A percentile compares a stretch with the other conserved stretches of the same genome.
Conservation (phyloP, 257 asterid genomes). For the Vinca minor region DNA sequence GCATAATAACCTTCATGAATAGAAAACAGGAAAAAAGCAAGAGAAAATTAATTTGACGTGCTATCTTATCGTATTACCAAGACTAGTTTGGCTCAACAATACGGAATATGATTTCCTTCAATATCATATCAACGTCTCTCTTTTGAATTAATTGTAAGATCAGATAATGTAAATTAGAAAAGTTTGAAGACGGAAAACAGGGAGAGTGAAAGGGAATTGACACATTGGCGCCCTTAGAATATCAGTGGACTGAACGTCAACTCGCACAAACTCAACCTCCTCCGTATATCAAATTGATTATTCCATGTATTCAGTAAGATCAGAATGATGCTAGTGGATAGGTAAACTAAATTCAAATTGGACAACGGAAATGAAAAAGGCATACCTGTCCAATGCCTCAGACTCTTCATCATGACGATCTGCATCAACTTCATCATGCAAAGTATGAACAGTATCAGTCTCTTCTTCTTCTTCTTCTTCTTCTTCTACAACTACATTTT, state of each 20-base stretch:
- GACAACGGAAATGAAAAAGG: neutral
- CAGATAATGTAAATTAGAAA: too few relatives aligned
- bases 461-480: slow-evolving; percentile 8
- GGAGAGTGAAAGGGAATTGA: too few relatives aligned
- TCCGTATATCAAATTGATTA: neutral
- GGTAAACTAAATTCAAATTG: neutral
- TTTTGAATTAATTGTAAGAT: neutral
- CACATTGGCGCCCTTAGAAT: neutral
- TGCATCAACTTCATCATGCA: slow-evolving; percentile 1
- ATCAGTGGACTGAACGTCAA: neutral
- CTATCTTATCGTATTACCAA: too few relatives aligned
- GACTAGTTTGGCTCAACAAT: too few relatives aligned
- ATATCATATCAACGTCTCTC: neutral
- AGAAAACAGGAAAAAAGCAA: neutral
- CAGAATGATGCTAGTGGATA: neutral
- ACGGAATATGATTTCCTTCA: neutral
- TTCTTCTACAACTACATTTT: slow-evolving; percentile 9
- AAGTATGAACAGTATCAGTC: neutral
- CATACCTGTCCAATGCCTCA: slow-evolving; percentile 4
- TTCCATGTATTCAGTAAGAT: neutral
- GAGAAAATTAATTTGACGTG: neutral
- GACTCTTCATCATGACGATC: neutral
- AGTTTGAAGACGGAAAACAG: neutral
- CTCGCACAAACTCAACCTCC: neutral
- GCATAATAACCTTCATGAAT: neutral